Conservation (phyloP, 2,329 filamentous ascomycete genomes). For the Aspergillus felis region DNA sequence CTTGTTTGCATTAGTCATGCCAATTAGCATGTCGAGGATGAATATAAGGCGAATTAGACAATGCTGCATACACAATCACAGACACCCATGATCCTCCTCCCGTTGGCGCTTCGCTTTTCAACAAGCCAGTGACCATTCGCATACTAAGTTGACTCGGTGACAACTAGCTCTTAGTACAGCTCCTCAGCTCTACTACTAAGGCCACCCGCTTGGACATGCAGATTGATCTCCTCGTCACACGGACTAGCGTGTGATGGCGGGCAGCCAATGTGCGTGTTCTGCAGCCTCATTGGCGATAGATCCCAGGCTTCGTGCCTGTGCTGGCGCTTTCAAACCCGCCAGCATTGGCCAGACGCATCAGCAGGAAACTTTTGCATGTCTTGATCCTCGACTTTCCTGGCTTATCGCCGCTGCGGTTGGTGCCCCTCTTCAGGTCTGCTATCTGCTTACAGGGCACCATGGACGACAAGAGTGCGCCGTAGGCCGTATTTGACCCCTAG, state of each 20-base stretch:
- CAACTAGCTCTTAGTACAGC: neutral
- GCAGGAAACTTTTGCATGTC: constrained; percentile 22
- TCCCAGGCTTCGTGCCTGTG: constrained; percentile 15
- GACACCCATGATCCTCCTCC: neutral
- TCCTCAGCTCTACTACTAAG: constrained; percentile 1
- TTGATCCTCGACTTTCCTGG: constrained; percentile 16
- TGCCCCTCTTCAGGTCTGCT: constrained; percentile 25
- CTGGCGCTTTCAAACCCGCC: constrained; percentile 32
- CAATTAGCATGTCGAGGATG: neutral
- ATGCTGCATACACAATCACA: constrained; percentile 10
- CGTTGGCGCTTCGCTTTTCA: constrained; percentile 9
- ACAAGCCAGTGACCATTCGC: neutral
- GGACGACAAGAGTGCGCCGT: constrained; percentile 10
- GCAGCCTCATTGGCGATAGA: constrained; percentile 26
- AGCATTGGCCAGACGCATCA: constrained; percentile 35
- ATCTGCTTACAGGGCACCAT: constrained; percentile 8
- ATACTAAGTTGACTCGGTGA: neutral
- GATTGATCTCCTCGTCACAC: constrained; percentile 30
- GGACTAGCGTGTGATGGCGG: constrained; percentile 32
- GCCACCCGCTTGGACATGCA: constrained; percentile 19
- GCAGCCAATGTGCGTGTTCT: constrained; percentile 16
- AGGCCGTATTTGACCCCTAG: constrained; percentile 6
- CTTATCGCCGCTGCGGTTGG: constrained; percentile 17
- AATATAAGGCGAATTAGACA: neutral
- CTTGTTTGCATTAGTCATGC: neutral